Percentiles rank a stretch among this genome's conserved stretches.
phyloP scores from a whole-genome alignment of 2,329 filamentous ascomycete genomes.

The Camptophora hylomeconis region DNA sequence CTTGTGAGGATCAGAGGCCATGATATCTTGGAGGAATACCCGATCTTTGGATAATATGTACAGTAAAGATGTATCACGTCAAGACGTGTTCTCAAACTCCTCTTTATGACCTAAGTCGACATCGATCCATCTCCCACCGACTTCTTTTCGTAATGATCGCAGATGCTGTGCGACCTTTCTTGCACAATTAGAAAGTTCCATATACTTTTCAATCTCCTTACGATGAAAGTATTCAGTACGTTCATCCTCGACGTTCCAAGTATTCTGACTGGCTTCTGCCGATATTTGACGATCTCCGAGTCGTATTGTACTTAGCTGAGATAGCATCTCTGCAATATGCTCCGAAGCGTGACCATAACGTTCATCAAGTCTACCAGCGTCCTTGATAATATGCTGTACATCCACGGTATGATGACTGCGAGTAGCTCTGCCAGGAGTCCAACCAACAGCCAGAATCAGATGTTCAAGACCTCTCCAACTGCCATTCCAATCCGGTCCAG shows the following conservation, averaged over 20 bases:
- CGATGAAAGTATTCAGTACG: constrained; percentile 20
- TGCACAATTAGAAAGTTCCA: constrained; percentile 18
- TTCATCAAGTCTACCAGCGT: constrained; percentile 3
- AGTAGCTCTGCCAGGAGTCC: constrained; percentile 19
- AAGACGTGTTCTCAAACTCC: not conserved
- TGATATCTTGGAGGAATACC: too few relatives aligned
- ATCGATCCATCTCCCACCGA: constrained; percentile 27
- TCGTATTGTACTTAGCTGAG: not conserved
- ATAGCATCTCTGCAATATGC: not conserved
- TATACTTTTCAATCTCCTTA: constrained; percentile 22
- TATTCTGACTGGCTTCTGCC: constrained; percentile 3
- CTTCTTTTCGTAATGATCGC: constrained; percentile 20
- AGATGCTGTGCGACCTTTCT: constrained; percentile 22
- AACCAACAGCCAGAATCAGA: constrained; percentile 30
- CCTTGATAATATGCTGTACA: not conserved
- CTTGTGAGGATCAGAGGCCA: too few relatives aligned
- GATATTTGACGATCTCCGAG: not conserved
- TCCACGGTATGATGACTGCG: not conserved
- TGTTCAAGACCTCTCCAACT: constrained; percentile 32
- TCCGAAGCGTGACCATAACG: constrained; percentile 4
- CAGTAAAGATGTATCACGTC: too few relatives aligned
- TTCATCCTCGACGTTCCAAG: constrained; percentile 23
- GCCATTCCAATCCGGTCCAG: constrained; percentile 32
- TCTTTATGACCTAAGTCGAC: constrained; percentile 16
- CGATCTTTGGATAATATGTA: too few relatives aligned